Base-by-base conservation (phyloP, 768 basidiomycete genomes). In the Mycena kentingensis region DNA sequence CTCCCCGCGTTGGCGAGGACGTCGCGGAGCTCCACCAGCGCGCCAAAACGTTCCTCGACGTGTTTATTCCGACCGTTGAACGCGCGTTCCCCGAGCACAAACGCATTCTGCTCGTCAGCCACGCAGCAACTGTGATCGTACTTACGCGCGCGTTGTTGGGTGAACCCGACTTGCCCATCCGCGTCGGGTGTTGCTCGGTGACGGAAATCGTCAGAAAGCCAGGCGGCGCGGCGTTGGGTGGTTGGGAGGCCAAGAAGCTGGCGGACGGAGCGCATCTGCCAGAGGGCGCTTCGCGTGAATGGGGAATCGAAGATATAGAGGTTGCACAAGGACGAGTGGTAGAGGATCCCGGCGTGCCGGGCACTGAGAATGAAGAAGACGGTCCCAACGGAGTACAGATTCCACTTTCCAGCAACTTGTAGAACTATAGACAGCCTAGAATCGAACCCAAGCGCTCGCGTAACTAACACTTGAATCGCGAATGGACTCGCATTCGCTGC, bases 401-500 rank as follows among this genome's bases (percentile, higher is more conserved):
- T 11, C 62, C 65, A 27, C 45, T 70, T 26, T 55, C 63, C 6
- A 76, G 74, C 58, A 71, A 73, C 49, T 68, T 79, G 52, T 76
- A 66, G 48, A 52, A 24, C 19, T 34, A 2, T 35, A 49, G 27
- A 49, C 28, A 25, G 26, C 13, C 50, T 75, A 88, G 67, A 91
- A 80, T 29, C 73, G 77, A 37, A 92, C 72, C 71, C 85, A 93
- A 26, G 87, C 97, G 66, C 94, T 96, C 7, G 94, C 95, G 65
- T 99, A 99, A 69, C 93, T 96, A 19, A 99, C 97, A 65, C 96
- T 98, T 28, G 88, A 91, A 67, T 94, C 91, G 41, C 75, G 70
- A 48, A 88, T 64, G 16, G 70, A 81, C 58, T 74, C 58, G 64
- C 90, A 93, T 50, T 79, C 75, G 63, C 84, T 89, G 65, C 94